Evolutionary conservation across 148 eudicot genomes (phyloP).

Genomic region (Vaccinium darrowii): DNA sequence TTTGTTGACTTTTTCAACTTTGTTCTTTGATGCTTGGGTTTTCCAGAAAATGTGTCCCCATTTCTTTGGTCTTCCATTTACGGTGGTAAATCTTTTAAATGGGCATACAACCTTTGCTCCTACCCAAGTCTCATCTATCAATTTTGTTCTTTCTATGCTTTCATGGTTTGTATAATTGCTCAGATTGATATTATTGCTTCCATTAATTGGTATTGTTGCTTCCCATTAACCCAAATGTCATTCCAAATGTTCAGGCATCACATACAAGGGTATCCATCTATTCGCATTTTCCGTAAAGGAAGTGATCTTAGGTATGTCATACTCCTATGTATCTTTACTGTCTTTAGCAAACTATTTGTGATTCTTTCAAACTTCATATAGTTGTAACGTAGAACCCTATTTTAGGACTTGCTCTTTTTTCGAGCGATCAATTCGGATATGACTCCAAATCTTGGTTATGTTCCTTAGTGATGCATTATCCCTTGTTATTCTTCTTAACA

Average conservation of each 20-base stretch:
- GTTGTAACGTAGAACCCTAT: not conserved
- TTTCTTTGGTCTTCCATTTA: not conserved
- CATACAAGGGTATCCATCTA: slow-evolving; percentile 87
- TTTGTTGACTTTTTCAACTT: slow-evolving; percentile 5
- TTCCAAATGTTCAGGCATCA: slow-evolving; percentile 63
- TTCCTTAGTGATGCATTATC: not conserved
- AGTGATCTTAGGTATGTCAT: slow-evolving; percentile 48
- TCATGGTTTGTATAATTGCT: not conserved
- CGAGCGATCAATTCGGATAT: not conserved
- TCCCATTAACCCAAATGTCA: slow-evolving; percentile 18
- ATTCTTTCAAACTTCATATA: not conserved
- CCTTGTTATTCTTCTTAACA: slow-evolving; percentile 2
- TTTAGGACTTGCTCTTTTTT: slow-evolving; percentile 4
- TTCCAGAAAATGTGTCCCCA: not conserved
- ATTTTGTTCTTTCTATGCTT: not conserved
- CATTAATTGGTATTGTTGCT: slow-evolving; percentile 18
- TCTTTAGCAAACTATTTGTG: not conserved
- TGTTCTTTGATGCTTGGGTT: not conserved
- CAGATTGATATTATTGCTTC: slow-evolving; percentile 10
- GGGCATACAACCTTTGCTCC: not conserved
- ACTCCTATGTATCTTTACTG: not conserved
- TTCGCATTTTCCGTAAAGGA: slow-evolving; percentile 79
- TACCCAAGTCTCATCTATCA: not conserved
- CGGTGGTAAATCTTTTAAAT: slow-evolving; percentile 11
- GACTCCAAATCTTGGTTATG: not conserved